Evolutionary conservation across 768 basidiomycete species (phyloP), one percentile per base, ranked within the genome.

Genomic region (Trichaptum fuscoviolaceum): DNA sequence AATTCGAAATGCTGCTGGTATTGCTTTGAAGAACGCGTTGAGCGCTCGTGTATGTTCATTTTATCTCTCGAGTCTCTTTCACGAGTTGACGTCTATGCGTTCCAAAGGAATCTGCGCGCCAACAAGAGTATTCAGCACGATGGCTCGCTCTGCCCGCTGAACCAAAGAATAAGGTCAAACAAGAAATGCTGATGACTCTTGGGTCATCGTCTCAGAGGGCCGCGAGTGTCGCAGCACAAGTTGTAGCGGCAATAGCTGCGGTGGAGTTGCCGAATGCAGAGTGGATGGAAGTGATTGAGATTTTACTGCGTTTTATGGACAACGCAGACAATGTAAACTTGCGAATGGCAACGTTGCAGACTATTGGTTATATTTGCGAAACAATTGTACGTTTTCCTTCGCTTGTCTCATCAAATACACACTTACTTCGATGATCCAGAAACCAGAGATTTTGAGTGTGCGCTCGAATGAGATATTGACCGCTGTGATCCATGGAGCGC

Each of bases 311-410:
- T 64, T 95, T 96, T 73, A 88, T 96, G 66, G 93, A 92, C 77
- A 87, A 87, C 70, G 82, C 83, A 62, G 78, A 78, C 52, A 93
- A 92, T 74, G 80, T 86, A 12, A 91, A 88, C 71, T 80, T 96
- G 70, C 87, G 84, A 74, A 91, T 97, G 68, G 86, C 95, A 1
- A 96, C 96, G 9, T 82, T 99, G 15, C 94, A 97, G 78, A 87
- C 96, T 23, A 94, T 99, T 79, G 97, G 97, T 60, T 98, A 89
- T 78, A 95, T 98, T 77, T 99, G 97, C 81, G 97, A 99, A 79
- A 83, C 87, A 65, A 93, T 97, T 81, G 96, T 98, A 72, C 74
- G 96, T 89, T 66, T 59, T 6, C 34, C 65, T 64, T 67, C 57
- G 59, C 36, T 24, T 7, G 34, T 67, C 15, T 34, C 30, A 58